Percentiles rank a stretch among this genome's conserved stretches.
Evolutionary conservation across 2,329 filamentous ascomycete species (phyloP).

Genomic region (Talaromyces verruculosus): DNA sequence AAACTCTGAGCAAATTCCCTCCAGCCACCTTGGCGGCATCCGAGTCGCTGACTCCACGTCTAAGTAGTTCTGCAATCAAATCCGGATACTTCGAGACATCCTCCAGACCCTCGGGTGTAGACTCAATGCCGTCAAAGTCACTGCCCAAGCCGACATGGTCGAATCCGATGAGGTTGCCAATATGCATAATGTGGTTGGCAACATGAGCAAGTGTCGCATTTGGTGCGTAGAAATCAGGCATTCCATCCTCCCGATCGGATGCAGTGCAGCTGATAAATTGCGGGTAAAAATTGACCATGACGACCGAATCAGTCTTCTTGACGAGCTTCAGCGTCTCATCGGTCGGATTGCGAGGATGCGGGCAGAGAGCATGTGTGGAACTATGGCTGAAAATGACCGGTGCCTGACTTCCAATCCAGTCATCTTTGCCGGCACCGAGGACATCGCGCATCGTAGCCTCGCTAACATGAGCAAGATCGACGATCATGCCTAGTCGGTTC

Average conservation of each 20-base stretch:
- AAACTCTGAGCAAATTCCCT: constrained; percentile 79
- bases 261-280: constrained; percentile 76
- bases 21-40: constrained; percentile 76
- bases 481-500: constrained; percentile 93
- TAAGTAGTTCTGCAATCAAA: constrained; percentile 72
- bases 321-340: constrained; percentile 79
- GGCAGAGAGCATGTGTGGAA: constrained; percentile 75
- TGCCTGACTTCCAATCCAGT: constrained; percentile 71
- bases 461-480: constrained; percentile 79
- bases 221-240: constrained; percentile 66
- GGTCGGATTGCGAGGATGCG: constrained; percentile 86
- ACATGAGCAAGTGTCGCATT: constrained; percentile 76
- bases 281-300: constrained; percentile 89
- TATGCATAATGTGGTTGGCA: constrained; percentile 75
- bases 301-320: constrained; percentile 68
- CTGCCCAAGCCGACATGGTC: constrained; percentile 85
- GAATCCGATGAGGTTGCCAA: constrained; percentile 79
- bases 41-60: constrained; percentile 68
- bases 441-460: constrained; percentile 84
- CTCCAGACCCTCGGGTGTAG: constrained; percentile 70
- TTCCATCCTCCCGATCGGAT: constrained; percentile 57
- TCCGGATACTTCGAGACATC: constrained; percentile 83
- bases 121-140: constrained; percentile 72
- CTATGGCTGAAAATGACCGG: constrained; percentile 90
- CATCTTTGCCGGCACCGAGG: constrained; percentile 59